phyloP scores from a whole-genome alignment of 331 rosid species.

The Spiraea crenata region DNA sequence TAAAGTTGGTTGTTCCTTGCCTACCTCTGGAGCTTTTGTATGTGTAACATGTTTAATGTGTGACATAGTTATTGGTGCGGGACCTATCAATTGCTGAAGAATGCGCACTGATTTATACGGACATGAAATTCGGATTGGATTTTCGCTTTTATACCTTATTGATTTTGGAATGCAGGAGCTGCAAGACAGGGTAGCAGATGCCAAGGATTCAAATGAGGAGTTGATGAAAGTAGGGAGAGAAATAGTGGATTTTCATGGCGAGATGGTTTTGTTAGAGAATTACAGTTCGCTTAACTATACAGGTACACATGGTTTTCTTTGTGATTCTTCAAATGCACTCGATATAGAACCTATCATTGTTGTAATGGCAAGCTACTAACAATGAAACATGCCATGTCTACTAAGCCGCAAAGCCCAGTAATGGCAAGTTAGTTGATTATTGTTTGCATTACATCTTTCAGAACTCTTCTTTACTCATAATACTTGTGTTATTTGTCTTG shows the following conservation, averaged over 20 bases:
- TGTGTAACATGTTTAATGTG: neutral
- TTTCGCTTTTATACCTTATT: neutral
- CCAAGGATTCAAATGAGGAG: slow-evolving; percentile 55
- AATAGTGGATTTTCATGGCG: slow-evolving; percentile 87
- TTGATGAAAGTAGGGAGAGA: slow-evolving; percentile 62
- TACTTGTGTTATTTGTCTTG: neutral
- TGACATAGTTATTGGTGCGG: neutral
- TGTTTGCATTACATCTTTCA: neutral
- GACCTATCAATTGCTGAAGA: neutral
- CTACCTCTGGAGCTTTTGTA: neutral
- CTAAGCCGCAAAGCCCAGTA: neutral
- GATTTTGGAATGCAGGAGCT: slow-evolving; percentile 54
- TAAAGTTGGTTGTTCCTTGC: too few species aligned
- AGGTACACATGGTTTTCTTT: slow-evolving; percentile 41
- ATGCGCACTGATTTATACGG: neutral
- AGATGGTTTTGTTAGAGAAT: slow-evolving; percentile 86
- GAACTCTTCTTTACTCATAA: neutral
- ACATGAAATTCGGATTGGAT: neutral
- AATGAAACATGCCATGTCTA: neutral
- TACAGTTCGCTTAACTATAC: slow-evolving; percentile 85
- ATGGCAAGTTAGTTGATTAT: neutral
- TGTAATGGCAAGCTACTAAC: neutral
- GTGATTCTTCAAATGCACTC: neutral
- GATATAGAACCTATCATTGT: slow-evolving; percentile 5
- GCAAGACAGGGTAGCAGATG: slow-evolving; percentile 57